These are phyloP conservation scores for Apiospora pterosperma DNA, from an alignment of 2,329 filamentous ascomycete genomes.

Conservation along the genomic window DNA sequence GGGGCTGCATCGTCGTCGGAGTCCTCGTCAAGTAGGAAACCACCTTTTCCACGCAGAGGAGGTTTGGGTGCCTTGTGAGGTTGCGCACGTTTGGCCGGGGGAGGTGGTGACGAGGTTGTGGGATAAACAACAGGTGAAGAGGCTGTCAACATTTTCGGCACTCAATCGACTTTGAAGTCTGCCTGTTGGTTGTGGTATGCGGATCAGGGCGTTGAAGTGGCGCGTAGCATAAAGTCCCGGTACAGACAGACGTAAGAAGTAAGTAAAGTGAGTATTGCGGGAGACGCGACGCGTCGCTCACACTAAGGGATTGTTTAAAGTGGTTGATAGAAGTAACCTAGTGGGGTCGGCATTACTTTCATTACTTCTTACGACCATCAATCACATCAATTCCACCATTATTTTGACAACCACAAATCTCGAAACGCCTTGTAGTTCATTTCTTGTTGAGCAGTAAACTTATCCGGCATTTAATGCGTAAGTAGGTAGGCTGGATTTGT, in stretches of 20 bases:
- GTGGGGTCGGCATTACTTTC: no score
- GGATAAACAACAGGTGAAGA: slow-evolving; percentile 59
- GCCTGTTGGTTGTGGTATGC: background rate
- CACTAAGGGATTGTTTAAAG: background rate
- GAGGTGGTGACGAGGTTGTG: slow-evolving; percentile 41
- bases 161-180: slow-evolving; percentile 9
- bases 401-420: no score
- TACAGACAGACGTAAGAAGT: no score
- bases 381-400: no score
- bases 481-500: no score
- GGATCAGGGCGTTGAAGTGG: background rate
- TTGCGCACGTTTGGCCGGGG: slow-evolving; percentile 33
- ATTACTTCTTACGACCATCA: no score
- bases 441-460: no score
- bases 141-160: slow-evolving; percentile 50
- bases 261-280: no score
- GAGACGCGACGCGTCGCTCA: background rate
- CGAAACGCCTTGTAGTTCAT: no score
- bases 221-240: background rate
- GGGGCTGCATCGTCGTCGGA: slow-evolving; percentile 33
- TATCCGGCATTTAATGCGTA: no score
- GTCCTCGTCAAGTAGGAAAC: slow-evolving; percentile 42
- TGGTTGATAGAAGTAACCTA: no score
- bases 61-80: slow-evolving; percentile 27
- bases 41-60: slow-evolving; percentile 34